Evolutionary conservation across 345 rosid genomes (phyloP), one percentile per base, ranked within the genome.

Genomic region (Euphorbia lathyris): DNA sequence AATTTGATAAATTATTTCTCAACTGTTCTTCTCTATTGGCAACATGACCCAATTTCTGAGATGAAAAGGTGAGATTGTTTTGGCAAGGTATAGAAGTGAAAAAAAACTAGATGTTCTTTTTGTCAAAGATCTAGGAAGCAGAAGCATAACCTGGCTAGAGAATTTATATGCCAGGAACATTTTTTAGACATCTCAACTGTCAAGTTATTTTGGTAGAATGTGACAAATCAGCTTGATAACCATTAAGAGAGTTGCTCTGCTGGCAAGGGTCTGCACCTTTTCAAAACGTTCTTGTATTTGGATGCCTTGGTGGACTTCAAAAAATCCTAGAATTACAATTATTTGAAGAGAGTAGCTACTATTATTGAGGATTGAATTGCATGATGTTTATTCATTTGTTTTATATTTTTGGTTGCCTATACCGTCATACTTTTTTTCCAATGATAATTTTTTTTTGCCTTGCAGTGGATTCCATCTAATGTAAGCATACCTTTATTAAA

Each of bases 391-490:
- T 23, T 52, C 13, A 25, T 14, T 59, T 47, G 14, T 38, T 50
- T 30, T 14, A 23, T 25, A 40, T 43, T 45, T 45, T 67, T 38
- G 27, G 58, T 9, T 26, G 58, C n/a, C 23, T 9, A 12, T 32
- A 38, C 20, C 22, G 19, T 70, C 52, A 22, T 2, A 45, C 0
- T 45, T 13, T 29, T 29, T 17, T 5, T 48, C 29, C 9, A 42
- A 25, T 63, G 3, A 65, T 29, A 4, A 42, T 53, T 9, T 19
- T 25, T n/a, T 2, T 43, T 22, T 40, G 3, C 30, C 19, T 66
- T 14, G 76, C 93, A 92, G 98, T 92, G 98, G 98, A 84, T 82
- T 71, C 99, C 99, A 5, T 83, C 98, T n/a, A 96, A 96, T 74
- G 93, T 96, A 62, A 92, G 97, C 65, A 95, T 92, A 34, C 98